Conservation (phyloP, 805 yeast species). For the Wickerhamomyces chambardii region DNA sequence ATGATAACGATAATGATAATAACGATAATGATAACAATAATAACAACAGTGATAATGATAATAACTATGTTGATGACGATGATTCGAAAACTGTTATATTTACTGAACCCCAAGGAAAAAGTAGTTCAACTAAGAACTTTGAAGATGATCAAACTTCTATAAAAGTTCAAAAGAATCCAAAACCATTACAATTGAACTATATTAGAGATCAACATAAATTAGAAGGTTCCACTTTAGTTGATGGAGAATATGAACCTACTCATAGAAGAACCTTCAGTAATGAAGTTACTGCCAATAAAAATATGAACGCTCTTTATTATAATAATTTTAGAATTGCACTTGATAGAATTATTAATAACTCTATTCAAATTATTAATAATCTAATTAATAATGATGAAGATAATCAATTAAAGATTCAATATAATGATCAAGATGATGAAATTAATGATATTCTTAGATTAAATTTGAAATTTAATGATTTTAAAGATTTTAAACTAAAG, state of each 20-base stretch:
- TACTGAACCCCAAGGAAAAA: background rate
- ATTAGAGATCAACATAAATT: slow-evolving; percentile 15
- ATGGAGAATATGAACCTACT: slow-evolving; percentile 8
- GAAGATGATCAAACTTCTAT: slow-evolving; percentile 8
- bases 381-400: background rate
- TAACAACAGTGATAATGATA: slow-evolving; percentile 1
- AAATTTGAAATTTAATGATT: slow-evolving; percentile 41
- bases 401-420: slow-evolving; percentile 32
- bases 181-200: slow-evolving; percentile 11
- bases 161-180: slow-evolving; percentile 3
- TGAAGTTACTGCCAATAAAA: slow-evolving; percentile 33
- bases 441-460: slow-evolving; percentile 39
- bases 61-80: slow-evolving; percentile 6
- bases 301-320: slow-evolving; percentile 67
- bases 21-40: background rate
- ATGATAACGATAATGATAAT: slow-evolving; percentile 1
- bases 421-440: slow-evolving; percentile 10
- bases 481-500: slow-evolving; percentile 14
- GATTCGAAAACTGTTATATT: slow-evolving; percentile 5
- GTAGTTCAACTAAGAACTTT: background rate
- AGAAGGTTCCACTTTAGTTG: slow-evolving; percentile 17
- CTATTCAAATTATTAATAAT: slow-evolving; percentile 7
- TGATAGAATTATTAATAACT: slow-evolving; percentile 25
- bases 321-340: slow-evolving; percentile 63
- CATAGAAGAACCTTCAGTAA: slow-evolving; percentile 18